Evolutionary conservation across 331 rosid species (phyloP).

Genomic region (Pyracantha coccinea): DNA sequence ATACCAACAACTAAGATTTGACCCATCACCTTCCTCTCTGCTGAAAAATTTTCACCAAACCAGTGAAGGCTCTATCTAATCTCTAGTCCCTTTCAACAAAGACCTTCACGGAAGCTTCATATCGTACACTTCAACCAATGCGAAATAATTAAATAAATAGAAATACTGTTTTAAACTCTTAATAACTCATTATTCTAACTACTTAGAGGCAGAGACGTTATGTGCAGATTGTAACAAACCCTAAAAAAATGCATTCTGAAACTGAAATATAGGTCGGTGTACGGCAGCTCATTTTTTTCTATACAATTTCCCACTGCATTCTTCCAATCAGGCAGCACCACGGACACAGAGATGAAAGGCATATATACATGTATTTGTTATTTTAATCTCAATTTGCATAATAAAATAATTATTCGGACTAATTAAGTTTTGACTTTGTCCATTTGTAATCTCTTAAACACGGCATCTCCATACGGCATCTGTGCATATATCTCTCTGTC

Average conservation of each 20-base stretch:
- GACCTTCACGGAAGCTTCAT: slow-evolving; percentile 28
- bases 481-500: slow-evolving; percentile 11
- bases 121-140: slow-evolving; percentile 13
- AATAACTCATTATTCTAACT: background rate
- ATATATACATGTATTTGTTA: slow-evolving; percentile 2
- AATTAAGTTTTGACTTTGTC: slow-evolving; percentile 36
- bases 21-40: background rate
- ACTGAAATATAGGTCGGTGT: background rate
- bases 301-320: background rate
- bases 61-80: background rate
- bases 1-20: background rate
- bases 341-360: background rate
- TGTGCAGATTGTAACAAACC: background rate
- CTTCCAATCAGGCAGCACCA: slow-evolving; percentile 3
- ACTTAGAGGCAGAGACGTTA: background rate
- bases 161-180: background rate
- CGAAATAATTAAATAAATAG: background rate
- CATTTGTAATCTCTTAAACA: slow-evolving; percentile 22
- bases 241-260: slow-evolving; percentile 1
- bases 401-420: background rate
- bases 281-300: slow-evolving; percentile 7
- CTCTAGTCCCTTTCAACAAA: slow-evolving; percentile 20
- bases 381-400: slow-evolving; percentile 8
- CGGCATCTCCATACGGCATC: slow-evolving; percentile 53
- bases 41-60: background rate